Evolutionary conservation across 306 rosid species (phyloP).

Genomic region (Carpinus fangiana): DNA sequence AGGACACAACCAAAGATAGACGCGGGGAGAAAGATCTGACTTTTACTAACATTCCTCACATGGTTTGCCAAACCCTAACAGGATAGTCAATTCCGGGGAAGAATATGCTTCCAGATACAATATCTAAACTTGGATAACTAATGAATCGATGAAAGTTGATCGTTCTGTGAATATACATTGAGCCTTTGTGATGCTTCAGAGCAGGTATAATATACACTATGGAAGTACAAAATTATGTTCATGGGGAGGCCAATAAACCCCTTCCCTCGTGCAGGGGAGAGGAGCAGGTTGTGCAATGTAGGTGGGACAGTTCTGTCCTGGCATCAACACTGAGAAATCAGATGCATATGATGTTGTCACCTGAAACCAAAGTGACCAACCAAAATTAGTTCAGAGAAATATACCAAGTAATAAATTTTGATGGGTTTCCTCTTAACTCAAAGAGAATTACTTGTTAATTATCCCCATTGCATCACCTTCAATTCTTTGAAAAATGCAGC

Average conservation of each 20-base stretch:
- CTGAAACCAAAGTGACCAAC: slow-evolving; percentile 35
- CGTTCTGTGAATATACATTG: slow-evolving; percentile 30
- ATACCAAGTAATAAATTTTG: background rate
- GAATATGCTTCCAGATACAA: slow-evolving; percentile 13
- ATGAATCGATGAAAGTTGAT: slow-evolving; percentile 5
- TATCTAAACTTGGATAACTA: slow-evolving; percentile 8
- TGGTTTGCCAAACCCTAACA: background rate
- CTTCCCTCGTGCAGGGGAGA: slow-evolving; percentile 75
- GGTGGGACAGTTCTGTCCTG: slow-evolving; percentile 83
- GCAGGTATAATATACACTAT: slow-evolving; percentile 29
- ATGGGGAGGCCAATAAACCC: slow-evolving; percentile 77
- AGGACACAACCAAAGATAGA: background rate
- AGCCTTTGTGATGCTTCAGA: slow-evolving; percentile 17
- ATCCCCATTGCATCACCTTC: background rate
- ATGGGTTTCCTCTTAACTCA: background rate
- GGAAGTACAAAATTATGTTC: slow-evolving; percentile 49
- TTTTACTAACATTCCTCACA: background rate
- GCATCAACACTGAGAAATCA: slow-evolving; percentile 87
- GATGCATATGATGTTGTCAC: slow-evolving; percentile 50
- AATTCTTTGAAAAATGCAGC: background rate
- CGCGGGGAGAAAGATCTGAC: background rate
- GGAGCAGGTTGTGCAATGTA: slow-evolving; percentile 89
- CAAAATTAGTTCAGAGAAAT: background rate
- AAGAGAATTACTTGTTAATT: background rate
- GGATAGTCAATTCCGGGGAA: slow-evolving; percentile 10